Base-by-base conservation (phyloP, 768 basidiomycete species). In the Tylopilus felleus region DNA sequence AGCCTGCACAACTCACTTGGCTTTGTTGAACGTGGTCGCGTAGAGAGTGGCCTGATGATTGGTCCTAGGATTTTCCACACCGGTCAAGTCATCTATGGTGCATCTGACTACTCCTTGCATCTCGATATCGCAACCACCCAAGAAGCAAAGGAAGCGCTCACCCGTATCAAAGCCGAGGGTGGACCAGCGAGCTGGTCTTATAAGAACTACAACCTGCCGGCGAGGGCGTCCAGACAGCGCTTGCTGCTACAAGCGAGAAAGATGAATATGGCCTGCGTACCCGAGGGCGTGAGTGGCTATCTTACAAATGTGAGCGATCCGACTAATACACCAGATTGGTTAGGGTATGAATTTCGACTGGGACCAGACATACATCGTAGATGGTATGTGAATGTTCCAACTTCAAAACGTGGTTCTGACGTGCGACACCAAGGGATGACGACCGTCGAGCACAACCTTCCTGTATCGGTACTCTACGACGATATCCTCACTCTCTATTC, bases 291-390 rank as follows among this genome's bases (percentile, higher is more conserved):
- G 40, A 60, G 76, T 72, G 16, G 7, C n/a, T 13, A 36, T 27
- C 8, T 31, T 23, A 17, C 17, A 1, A 53, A 22, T 17, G 6
- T 9, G 4, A 25, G 38, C 3, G 21, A 39, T 41, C 25, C 9
- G 13, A 47, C 41, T 55, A 10, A 59, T n/a, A 8, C 13, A 19
- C 16, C 29, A 27, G 19, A 33, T 19, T 25, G 19, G 9, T 38
- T 45, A 77, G 74, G 88, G 88, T 9, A 87, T 88, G 86, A 87
- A 86, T 62, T 82, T 76, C 27, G 87, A 90, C 60, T 90, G 88
- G 88, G 86, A 89, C 60, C 67, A 82, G 59, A 87, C 88, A 0
- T 90, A 88, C 59, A 87, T 89, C 51, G 71, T 87, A n/a, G 88
- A 90, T 61, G 88, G 87, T 83, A 54, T 54, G 72, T 57, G n/a